Evolutionary conservation across 805 yeast genomes (phyloP).

Genomic region (Barnettozyma californica): DNA sequence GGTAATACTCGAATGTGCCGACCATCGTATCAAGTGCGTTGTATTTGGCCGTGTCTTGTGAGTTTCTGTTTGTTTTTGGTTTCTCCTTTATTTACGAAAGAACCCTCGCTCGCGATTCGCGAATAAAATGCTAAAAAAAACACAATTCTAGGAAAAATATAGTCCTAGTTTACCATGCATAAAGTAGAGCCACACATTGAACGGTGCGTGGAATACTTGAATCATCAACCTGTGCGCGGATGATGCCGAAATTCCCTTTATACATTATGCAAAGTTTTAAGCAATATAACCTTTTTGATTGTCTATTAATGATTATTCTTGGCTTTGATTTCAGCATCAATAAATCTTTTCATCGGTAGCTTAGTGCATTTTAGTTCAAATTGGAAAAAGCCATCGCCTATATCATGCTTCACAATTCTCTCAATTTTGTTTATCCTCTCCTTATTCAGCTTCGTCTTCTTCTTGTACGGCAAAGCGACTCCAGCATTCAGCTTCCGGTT

Average conservation of each 20-base stretch:
- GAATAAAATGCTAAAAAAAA: not conserved
- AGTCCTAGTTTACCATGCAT: no score
- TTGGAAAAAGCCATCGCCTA: not conserved
- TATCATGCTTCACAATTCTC: not conserved
- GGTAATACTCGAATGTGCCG: constrained; percentile 27
- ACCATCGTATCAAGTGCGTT: constrained; percentile 12
- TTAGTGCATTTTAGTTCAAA: not conserved
- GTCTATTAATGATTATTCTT: no score
- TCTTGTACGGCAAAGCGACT: not conserved
- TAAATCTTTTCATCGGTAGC: not conserved
- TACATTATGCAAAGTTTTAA: no score
- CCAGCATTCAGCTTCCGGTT: not conserved
- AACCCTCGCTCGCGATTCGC: not conserved
- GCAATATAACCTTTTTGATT: no score
- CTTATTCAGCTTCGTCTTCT: not conserved
- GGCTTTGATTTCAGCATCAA: not conserved
- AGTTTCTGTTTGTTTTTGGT: not conserved
- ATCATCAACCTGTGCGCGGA: no score
- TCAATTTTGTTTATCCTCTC: not conserved
- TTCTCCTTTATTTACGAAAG: not conserved
- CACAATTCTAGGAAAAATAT: no score
- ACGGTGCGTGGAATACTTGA: no score
- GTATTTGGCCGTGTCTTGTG: not conserved
- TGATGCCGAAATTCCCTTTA: no score
- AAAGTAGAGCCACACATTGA: no score